Conservation (phyloP, 2,329 filamentous ascomycete species). For the Calonectria pseudoreteaudii region DNA sequence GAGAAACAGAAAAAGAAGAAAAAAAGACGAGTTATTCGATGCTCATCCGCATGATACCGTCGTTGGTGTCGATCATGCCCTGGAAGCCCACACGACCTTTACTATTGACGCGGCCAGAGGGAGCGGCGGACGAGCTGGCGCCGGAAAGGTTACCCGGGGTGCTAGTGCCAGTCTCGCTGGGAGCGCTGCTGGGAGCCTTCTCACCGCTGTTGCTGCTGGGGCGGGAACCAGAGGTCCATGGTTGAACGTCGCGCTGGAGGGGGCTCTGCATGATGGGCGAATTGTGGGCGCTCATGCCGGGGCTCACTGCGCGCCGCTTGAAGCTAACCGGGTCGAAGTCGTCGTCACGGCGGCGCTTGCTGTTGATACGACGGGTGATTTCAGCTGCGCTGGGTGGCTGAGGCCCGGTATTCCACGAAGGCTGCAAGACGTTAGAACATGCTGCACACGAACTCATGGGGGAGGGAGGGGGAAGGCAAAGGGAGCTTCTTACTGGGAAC, state of each 20-base stretch:
- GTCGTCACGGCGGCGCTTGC: constrained; percentile 88
- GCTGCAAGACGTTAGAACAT: constrained; percentile 30
- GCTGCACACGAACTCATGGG: not conserved
- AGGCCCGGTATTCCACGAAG: constrained; percentile 47
- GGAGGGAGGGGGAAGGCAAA: no score
- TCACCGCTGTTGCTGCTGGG: constrained; percentile 72
- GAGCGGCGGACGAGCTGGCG: constrained; percentile 48
- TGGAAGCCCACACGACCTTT: constrained; percentile 82
- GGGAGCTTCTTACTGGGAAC: not conserved
- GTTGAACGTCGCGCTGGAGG: constrained; percentile 75
- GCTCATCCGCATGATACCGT: constrained; percentile 96
- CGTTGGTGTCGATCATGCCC: constrained; percentile 95
- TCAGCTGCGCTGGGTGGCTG: constrained; percentile 76
- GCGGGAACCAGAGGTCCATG: constrained; percentile 80
- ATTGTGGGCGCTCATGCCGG: constrained; percentile 90
- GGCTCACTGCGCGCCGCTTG: constrained; percentile 91
- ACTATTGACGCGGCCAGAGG: constrained; percentile 61
- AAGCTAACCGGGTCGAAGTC: constrained; percentile 90
- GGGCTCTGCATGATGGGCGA: constrained; percentile 90
- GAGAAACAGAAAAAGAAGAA: not conserved
- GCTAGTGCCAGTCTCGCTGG: constrained; percentile 60
- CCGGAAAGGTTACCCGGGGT: constrained; percentile 44
- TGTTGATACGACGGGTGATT: constrained; percentile 81
- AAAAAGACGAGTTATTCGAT: constrained; percentile 90
- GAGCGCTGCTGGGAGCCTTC: constrained; percentile 63